These are phyloP conservation scores for Fusarium temperatum DNA, from an alignment of 2,329 filamentous ascomycete genomes.

Conservation along the genomic window DNA sequence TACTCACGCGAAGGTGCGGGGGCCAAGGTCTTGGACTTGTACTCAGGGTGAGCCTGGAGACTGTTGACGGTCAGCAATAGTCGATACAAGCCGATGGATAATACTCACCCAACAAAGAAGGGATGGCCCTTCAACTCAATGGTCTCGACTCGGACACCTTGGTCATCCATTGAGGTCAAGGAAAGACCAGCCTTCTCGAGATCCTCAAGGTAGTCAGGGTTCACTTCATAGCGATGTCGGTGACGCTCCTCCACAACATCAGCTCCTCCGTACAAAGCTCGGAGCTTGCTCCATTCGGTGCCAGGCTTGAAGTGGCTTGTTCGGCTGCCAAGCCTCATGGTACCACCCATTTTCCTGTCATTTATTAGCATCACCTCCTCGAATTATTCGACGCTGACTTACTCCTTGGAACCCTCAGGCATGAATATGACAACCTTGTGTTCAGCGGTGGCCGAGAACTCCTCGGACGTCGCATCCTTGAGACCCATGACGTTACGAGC, in stretches of 20 bases:
- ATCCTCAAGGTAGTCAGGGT: constrained; percentile 76
- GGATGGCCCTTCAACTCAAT: constrained; percentile 37
- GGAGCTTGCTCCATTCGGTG: constrained; percentile 81
- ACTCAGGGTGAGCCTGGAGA: constrained; percentile 72
- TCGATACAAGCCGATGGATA: background rate
- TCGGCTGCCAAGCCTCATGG: constrained; percentile 84
- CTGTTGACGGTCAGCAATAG: constrained; percentile 62
- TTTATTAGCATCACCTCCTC: background rate
- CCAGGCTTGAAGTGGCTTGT: constrained; percentile 78
- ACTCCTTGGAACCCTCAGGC: constrained; percentile 72
- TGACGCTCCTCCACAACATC: constrained; percentile 76
- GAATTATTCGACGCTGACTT: constrained; percentile 2
- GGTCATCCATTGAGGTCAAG: constrained; percentile 54
- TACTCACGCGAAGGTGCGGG: constrained; percentile 67
- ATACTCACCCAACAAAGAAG: constrained; percentile 30
- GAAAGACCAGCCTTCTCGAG: constrained; percentile 75
- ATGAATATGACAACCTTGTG: constrained; percentile 86
- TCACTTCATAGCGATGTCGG: constrained; percentile 90
- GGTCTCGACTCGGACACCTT: constrained; percentile 27
- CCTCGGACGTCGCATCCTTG: constrained; percentile 63
- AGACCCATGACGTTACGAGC: constrained; percentile 79
- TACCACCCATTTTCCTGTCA: constrained; percentile 69
- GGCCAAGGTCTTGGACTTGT: constrained; percentile 76
- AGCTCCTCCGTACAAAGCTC: constrained; percentile 74
- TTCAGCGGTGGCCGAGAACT: constrained; percentile 64